Conservation (phyloP, 106 monocot genomes). For the Posidonia australis region DNA sequence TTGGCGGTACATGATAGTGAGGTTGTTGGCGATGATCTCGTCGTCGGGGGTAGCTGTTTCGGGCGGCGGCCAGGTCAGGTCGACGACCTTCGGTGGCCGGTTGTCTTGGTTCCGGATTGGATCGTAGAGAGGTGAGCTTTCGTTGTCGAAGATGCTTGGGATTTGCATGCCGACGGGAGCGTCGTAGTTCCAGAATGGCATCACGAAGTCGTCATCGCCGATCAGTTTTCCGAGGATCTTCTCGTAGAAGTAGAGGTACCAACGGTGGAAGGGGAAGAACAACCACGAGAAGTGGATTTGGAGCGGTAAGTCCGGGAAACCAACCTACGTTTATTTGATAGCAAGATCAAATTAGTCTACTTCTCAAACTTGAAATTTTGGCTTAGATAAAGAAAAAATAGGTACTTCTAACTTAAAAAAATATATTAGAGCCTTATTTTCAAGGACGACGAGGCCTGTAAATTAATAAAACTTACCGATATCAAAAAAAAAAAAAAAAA, state of each 20-base stretch:
- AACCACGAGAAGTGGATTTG: conserved; percentile 14
- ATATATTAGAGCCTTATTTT: too few species aligned
- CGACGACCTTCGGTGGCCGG: conserved; percentile 17
- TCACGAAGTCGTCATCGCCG: conserved; percentile 13
- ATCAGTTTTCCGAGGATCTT: conserved; percentile 21
- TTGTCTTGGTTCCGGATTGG: conserved; percentile 4
- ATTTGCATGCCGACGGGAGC: conserved; percentile 9
- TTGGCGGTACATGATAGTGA: conserved; percentile 14
- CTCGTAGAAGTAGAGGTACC: conserved; percentile 25
- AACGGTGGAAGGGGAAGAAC: conserved; percentile 24
- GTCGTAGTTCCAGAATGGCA: conserved; percentile 26
- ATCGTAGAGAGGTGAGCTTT: conserved; percentile 37
- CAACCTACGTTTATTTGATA: background rate
- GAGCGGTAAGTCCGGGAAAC: background rate
- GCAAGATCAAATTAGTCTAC: too few species aligned
- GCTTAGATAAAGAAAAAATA: too few species aligned
- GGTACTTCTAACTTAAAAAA: too few species aligned
- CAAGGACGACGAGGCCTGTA: too few species aligned
- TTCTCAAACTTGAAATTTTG: too few species aligned
- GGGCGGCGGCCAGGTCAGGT: conserved; percentile 17
- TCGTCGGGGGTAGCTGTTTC: background rate
- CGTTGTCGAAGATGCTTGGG: conserved; percentile 9
- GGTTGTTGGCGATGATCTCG: conserved; percentile 7
- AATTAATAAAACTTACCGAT: too few species aligned
- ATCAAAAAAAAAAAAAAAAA: too few species aligned